Evolutionary conservation across 2,329 filamentous ascomycete genomes (phyloP).

Genomic region (Claviceps quebecensis): DNA sequence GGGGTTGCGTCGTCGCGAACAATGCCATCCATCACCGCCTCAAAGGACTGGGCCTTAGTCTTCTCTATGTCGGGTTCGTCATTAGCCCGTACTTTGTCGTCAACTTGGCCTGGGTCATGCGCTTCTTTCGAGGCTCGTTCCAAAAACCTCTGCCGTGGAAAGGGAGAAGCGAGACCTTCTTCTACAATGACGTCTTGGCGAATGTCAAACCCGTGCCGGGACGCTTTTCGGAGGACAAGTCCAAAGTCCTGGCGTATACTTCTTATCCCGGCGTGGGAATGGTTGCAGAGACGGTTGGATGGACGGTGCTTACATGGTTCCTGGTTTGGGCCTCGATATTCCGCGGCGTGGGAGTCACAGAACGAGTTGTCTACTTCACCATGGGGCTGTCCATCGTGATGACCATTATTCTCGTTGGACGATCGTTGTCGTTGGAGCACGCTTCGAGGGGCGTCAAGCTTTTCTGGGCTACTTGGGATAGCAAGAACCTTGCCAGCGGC

Average conservation of each 20-base stretch:
- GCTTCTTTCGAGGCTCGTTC: conserved; percentile 42
- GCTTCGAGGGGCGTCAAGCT: conserved; percentile 37
- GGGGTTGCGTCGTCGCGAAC: conserved; percentile 39
- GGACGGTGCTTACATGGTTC: conserved; percentile 45
- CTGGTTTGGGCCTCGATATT: conserved; percentile 46
- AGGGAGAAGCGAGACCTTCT: conserved; percentile 36
- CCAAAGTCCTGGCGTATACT: conserved; percentile 27
- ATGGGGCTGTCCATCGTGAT: conserved; percentile 45
- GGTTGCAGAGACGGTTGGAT: conserved; percentile 42
- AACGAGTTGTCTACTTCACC: conserved; percentile 46
- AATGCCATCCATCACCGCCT: conserved; percentile 38
- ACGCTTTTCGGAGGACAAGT: conserved; percentile 22
- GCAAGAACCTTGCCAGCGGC: conserved; percentile 33
- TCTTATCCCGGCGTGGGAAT: conserved; percentile 31
- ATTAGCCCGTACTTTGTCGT: conserved; percentile 44
- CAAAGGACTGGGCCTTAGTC: conserved; percentile 38
- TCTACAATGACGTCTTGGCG: conserved; percentile 32
- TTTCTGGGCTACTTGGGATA: conserved; percentile 31
- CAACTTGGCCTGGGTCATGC: conserved; percentile 45
- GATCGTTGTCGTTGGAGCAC: conserved; percentile 38
- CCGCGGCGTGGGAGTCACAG: conserved; percentile 41
- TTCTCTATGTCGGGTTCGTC: conserved; percentile 37
- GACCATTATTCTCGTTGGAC: conserved; percentile 41
- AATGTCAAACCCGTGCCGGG: conserved; percentile 29
- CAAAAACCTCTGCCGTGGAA: conserved; percentile 40